Base-by-base conservation (phyloP, 495 filamentous ascomycete genomes). In the Hypomontagnella monticulosa region DNA sequence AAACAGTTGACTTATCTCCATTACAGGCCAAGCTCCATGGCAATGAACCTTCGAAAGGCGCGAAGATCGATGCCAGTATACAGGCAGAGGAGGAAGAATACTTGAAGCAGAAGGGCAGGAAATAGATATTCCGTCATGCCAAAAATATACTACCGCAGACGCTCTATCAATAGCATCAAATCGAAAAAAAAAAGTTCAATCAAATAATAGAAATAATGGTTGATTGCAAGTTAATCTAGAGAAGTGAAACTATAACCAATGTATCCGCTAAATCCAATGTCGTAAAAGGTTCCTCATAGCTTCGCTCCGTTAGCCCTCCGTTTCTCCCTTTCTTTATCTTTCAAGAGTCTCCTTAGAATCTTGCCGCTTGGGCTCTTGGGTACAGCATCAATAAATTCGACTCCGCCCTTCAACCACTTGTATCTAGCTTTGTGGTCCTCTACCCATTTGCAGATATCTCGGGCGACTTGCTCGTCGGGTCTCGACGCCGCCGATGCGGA, bases 291-390 rank as follows among this genome's bases (percentile, higher is more conserved):
- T 9, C 4, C 34, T 78, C 61, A 81, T 40, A 83, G 36, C 70
- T 79, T 83, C 6, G 85, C 77, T 3, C 88, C 90, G 49, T 84
- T 79, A 52, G 81, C 82, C 70, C 87, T 83, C 73, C 87, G 84
- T 43, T 79, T 82, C 72, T 88, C 90, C 76, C 82, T 91, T 75
- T 94, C 92, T 73, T 85, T 84, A 71, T 98, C 94, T 34, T 92
- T 85, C 56, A 98, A 76, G 66, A 96, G 67, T 15, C 92, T 82
- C 38, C 93, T 80, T 71, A 98, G 73, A 65, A 98, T 97, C 88
- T 98, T 97, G 10, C 93, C 93, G 73, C 89, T 93, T 0, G 94
- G 90, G 67, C 91, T 96, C 82, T 97, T 97, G 15, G 94, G 93
- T 57, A 97, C 84, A 34, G 71, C 77, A 55, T 88, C 85, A 18